Evolutionary conservation across 2,329 filamentous ascomycete species (phyloP).

Genomic region (Cryphonectria carpinicola): DNA sequence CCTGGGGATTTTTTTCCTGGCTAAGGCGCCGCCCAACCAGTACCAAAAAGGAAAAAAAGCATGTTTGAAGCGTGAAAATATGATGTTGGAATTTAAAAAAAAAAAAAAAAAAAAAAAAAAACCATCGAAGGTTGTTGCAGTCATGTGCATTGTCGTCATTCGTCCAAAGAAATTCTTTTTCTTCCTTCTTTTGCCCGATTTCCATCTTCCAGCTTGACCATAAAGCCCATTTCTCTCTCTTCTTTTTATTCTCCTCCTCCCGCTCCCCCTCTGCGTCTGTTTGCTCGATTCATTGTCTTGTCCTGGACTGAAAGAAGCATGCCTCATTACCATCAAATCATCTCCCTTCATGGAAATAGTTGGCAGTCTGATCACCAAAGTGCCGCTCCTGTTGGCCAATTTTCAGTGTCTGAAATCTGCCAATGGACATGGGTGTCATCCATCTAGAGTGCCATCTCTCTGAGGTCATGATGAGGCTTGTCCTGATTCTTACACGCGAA

Average conservation of each 20-base stretch:
- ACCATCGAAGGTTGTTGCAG: not conserved
- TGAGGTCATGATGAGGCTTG: conserved; percentile 3
- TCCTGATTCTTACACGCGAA: conserved; percentile 14
- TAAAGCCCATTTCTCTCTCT: not conserved
- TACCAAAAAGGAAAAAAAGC: not conserved
- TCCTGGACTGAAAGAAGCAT: not conserved
- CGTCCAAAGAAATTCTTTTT: not conserved
- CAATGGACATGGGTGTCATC: not conserved
- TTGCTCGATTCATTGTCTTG: not conserved
- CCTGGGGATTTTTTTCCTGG: too few species aligned
- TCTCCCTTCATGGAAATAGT: not conserved
- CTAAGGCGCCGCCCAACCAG: not conserved
- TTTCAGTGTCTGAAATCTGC: not conserved
- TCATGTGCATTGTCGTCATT: not conserved
- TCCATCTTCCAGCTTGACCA: not conserved
- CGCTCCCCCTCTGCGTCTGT: not conserved
- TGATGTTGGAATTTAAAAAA: not conserved
- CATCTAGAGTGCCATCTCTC: not conserved
- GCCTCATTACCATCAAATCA: not conserved
- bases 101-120: not conserved
- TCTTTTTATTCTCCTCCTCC: not conserved
- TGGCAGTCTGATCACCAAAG: not conserved
- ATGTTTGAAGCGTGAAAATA: not conserved
- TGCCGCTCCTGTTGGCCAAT: not conserved
- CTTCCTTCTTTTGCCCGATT: not conserved